Conservation (phyloP, 306 rosid species). For the Dalbergia cochinchinensis region DNA sequence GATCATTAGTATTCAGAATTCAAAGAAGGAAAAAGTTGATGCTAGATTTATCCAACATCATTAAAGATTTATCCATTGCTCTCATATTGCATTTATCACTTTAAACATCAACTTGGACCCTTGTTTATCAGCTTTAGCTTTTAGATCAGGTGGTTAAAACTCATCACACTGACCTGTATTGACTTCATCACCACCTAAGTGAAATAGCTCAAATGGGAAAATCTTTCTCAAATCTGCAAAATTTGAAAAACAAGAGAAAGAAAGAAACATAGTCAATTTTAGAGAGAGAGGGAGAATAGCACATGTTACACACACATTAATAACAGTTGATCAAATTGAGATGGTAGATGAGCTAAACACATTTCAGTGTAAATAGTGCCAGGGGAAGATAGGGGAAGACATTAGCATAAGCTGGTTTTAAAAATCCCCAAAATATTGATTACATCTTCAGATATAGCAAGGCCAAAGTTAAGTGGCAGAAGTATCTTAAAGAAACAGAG, state of each 20-base stretch:
- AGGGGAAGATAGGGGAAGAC: neutral
- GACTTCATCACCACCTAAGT: constrained; percentile 99
- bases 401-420: constrained; percentile 6
- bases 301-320: constrained; percentile 11
- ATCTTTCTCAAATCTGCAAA: constrained; percentile 87
- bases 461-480: constrained; percentile 16
- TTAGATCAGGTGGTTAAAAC: constrained; percentile 29
- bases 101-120: constrained; percentile 29
- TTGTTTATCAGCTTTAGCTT: constrained; percentile 35
- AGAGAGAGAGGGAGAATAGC: neutral
- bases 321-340: constrained; percentile 20
- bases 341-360: constrained; percentile 22
- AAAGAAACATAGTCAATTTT: constrained; percentile 15
- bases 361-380: neutral
- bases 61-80: constrained; percentile 28
- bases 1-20: constrained; percentile 36
- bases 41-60: constrained; percentile 27
- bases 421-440: constrained; percentile 9
- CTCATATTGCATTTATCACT: constrained; percentile 18
- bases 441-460: constrained; percentile 8
- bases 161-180: constrained; percentile 75
- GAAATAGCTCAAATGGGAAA: constrained; percentile 96
- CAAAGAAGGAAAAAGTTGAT: constrained; percentile 23
- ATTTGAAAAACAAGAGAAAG: constrained; percentile 34
- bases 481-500: constrained; percentile 4